phyloP scores from a whole-genome alignment of 768 basidiomycete genomes.

The Hygrophoropsis aurantiaca region DNA sequence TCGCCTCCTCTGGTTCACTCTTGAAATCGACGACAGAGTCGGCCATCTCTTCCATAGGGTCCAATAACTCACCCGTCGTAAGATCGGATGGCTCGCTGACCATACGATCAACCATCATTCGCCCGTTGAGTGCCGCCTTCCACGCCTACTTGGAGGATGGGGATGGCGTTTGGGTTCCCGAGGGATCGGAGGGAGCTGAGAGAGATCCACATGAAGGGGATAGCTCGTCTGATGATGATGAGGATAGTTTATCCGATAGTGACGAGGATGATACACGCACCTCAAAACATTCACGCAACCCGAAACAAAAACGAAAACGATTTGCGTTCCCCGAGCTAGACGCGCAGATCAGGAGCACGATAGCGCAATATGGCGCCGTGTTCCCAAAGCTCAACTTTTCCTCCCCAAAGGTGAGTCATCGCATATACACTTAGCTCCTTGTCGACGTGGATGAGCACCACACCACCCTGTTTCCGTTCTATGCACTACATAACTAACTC shows the following conservation, averaged over 20 bases:
- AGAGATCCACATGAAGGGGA: conserved; percentile 38
- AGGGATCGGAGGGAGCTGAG: conserved; percentile 66
- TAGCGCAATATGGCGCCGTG: conserved; percentile 75
- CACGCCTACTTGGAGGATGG: conserved; percentile 68
- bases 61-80: too few species aligned
- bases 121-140: conserved; percentile 64
- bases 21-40: too few species aligned
- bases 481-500: not conserved
- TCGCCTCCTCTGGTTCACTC: too few species aligned
- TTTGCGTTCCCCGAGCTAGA: conserved; percentile 87
- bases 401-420: conserved; percentile 71
- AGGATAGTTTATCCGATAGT: conserved; percentile 37
- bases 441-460: not conserved
- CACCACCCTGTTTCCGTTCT: not conserved
- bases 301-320: conserved; percentile 23
- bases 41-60: too few species aligned
- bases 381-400: conserved; percentile 98
- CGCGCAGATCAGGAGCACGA: conserved; percentile 57
- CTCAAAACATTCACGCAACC: conserved; percentile 22
- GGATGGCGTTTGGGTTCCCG: conserved; percentile 84
- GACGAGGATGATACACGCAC: too few species aligned
- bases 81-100: too few species aligned
- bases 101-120: conserved; percentile 74
- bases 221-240: conserved; percentile 60
- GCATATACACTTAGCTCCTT: not conserved